A percentile compares a stretch with the other conserved stretches of the same genome.
These are phyloP conservation scores for Neonectria faginata DNA, from an alignment of 2,329 filamentous ascomycete species.

Conservation along the genomic window DNA sequence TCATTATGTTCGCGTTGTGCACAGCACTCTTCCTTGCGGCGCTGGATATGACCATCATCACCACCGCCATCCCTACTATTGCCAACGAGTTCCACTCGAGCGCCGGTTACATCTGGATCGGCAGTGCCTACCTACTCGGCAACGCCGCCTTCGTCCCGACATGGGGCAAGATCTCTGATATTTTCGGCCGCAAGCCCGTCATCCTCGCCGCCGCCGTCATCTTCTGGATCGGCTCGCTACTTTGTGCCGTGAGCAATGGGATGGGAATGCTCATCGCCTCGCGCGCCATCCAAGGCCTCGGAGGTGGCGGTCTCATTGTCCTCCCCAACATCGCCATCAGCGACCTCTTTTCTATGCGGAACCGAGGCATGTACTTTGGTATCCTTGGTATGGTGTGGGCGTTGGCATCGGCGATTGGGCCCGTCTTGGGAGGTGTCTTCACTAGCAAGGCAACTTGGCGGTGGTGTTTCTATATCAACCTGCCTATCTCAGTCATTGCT, in stretches of 20 bases:
- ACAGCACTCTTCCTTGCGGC: conserved; percentile 65
- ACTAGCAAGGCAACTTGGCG: conserved; percentile 74
- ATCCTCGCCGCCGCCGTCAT: conserved; percentile 62
- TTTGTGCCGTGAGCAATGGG: conserved; percentile 63
- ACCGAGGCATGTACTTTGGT: conserved; percentile 64
- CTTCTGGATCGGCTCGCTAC: conserved; percentile 66
- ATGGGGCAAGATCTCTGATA: conserved; percentile 74
- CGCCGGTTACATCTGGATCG: conserved; percentile 82
- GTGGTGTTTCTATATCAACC: conserved; percentile 78
- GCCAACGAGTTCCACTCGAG: conserved; percentile 72
- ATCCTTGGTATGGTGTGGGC: conserved; percentile 71
- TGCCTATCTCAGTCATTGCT: conserved; percentile 60
- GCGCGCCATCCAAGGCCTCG: conserved; percentile 67
- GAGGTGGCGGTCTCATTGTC: conserved; percentile 69
- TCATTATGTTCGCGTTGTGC: conserved; percentile 57
- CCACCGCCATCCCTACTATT: conserved; percentile 76
- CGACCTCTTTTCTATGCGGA: conserved; percentile 65
- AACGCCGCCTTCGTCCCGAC: conserved; percentile 75
- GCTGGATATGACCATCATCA: conserved; percentile 71
- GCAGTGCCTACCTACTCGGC: conserved; percentile 77
- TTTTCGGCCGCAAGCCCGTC: conserved; percentile 69
- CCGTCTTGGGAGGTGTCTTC: conserved; percentile 76
- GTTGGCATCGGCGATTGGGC: conserved; percentile 72
- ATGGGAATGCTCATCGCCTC: conserved; percentile 67
- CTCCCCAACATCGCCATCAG: conserved; percentile 70